phyloP scores from a whole-genome alignment of 2,329 filamentous ascomycete species.

The Clarireedia homoeocarpa region DNA sequence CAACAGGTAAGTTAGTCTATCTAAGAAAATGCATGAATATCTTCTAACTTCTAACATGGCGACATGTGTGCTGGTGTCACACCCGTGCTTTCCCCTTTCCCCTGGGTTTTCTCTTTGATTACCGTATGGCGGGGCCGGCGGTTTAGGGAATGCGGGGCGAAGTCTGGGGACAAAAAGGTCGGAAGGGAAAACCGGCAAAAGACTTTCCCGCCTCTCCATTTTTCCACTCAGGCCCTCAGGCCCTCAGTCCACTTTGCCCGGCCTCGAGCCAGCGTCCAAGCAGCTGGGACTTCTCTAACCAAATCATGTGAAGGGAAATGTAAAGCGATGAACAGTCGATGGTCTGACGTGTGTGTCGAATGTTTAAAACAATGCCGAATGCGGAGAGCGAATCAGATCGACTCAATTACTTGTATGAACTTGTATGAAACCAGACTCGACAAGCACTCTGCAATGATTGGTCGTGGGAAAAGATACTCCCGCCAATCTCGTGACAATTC shows the following conservation, averaged over 20 bases:
- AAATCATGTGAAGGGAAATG: neutral
- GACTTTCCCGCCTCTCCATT: slow-evolving; percentile 3
- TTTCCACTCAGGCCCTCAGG: neutral
- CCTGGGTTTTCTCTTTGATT: neutral
- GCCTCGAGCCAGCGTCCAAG: neutral
- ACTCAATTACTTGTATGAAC: neutral
- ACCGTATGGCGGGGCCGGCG: neutral
- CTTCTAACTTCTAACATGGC: neutral
- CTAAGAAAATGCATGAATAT: neutral
- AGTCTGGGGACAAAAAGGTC: neutral
- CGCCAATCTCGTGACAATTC: neutral
- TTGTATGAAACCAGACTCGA: neutral
- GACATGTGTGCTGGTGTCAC: neutral
- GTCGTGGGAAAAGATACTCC: slow-evolving; percentile 3
- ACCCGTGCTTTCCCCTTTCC: neutral
- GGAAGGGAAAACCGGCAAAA: neutral
- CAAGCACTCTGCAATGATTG: neutral
- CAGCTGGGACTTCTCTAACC: neutral
- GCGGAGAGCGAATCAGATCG: neutral
- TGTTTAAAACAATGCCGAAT: neutral
- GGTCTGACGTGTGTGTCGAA: neutral
- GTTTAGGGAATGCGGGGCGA: neutral
- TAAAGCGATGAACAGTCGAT: neutral
- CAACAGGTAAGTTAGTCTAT: neutral
- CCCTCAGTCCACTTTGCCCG: neutral